A percentile compares a stretch with the other conserved stretches of the same genome.
These are phyloP conservation scores for Nemania abortiva DNA, from an alignment of 2,329 filamentous ascomycete species.

Conservation along the genomic window DNA sequence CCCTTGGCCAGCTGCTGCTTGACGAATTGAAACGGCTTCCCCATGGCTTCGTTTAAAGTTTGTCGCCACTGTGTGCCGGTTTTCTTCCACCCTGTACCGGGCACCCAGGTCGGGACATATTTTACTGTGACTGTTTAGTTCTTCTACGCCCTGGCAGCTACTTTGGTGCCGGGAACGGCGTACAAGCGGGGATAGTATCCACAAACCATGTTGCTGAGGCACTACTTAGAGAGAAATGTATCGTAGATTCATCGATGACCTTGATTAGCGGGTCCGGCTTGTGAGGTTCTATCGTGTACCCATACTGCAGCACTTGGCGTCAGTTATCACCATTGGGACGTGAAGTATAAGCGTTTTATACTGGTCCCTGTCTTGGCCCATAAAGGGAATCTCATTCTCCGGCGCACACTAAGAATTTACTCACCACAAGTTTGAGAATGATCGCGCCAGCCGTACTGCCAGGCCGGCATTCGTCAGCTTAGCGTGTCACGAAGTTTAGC, in stretches of 20 bases:
- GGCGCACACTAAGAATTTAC: too few species aligned
- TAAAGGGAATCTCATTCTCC: too few species aligned
- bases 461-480: not conserved
- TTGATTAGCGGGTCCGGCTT: constrained; percentile 45
- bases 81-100: constrained; percentile 47
- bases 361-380: too few species aligned
- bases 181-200: constrained; percentile 46
- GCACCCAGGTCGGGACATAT: constrained; percentile 48
- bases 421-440: constrained; percentile 44
- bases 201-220: constrained; percentile 46
- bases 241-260: constrained; percentile 39
- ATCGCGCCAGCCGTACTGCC: constrained; percentile 46
- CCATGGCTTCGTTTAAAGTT: constrained; percentile 25
- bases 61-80: constrained; percentile 34
- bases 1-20: constrained; percentile 39
- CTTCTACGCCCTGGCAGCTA: not conserved
- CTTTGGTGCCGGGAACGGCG: not conserved
- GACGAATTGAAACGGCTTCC: constrained; percentile 44
- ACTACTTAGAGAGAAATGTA: constrained; percentile 37
- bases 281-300: constrained; percentile 45
- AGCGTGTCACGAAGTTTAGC: constrained; percentile 16
- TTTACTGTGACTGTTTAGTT: constrained; percentile 37
- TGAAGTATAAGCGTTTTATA: too few species aligned
- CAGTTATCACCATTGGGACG: too few species aligned
- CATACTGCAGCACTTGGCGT: constrained; percentile 36